A percentile compares a stretch with the other conserved stretches of the same genome.
Evolutionary conservation across 768 basidiomycete species (phyloP).

Genomic region (Cystobasidium onofrii): DNA sequence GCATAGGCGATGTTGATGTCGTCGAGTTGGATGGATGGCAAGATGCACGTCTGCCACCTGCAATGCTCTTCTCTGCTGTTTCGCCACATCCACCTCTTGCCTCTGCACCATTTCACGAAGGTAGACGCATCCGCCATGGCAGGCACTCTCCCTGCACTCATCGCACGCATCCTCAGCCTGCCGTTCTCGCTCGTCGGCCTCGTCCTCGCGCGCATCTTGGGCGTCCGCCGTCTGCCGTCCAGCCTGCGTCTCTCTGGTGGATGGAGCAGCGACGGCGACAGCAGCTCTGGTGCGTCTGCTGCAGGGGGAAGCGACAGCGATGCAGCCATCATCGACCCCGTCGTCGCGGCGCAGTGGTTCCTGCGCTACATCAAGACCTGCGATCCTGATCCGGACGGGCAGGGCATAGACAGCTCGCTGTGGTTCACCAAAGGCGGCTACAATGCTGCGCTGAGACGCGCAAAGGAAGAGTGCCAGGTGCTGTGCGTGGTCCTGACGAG

Average conservation of each 20-base stretch:
- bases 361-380: slow-evolving; percentile 2
- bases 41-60: too few relatives aligned
- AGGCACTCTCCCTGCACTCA: background rate
- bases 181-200: slow-evolving; percentile 7
- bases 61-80: background rate
- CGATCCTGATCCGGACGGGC: background rate
- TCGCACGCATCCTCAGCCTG: slow-evolving; percentile 7
- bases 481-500: slow-evolving; percentile 75
- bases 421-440: slow-evolving; percentile 67
- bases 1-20: too few relatives aligned
- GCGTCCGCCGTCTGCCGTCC: background rate
- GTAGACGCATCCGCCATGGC: background rate
- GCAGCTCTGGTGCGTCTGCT: background rate
- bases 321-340: slow-evolving; percentile 4
- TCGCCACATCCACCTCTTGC: background rate
- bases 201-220: background rate
- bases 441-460: slow-evolving; percentile 63
- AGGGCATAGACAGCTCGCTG: background rate
- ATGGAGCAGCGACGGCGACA: background rate
- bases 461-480: slow-evolving; percentile 64
- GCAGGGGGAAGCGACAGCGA: background rate
- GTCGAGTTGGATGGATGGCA: too few relatives aligned
- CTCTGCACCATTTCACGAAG: too few relatives aligned
- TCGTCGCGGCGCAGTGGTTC: background rate
- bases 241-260: background rate